phyloP scores from a whole-genome alignment of 1,139 yeast genomes.

The Meyerozyma smithsonii region DNA sequence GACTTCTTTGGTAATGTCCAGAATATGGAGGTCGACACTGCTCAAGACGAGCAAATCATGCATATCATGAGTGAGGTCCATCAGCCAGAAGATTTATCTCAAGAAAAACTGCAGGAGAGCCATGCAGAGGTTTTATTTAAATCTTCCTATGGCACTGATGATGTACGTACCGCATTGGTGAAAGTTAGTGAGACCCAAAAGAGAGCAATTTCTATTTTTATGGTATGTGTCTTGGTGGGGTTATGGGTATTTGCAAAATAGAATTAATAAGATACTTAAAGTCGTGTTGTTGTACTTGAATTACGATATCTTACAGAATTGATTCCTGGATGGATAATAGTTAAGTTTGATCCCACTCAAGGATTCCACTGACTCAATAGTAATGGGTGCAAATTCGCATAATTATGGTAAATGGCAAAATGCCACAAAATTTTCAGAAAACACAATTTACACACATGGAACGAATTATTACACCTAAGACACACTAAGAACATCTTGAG shows the following conservation, averaged over 20 bases:
- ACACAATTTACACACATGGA: too few relatives aligned
- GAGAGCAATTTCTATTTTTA: slow-evolving; percentile 13
- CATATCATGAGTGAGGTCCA: slow-evolving; percentile 12
- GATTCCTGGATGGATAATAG: too few relatives aligned
- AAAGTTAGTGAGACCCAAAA: slow-evolving; percentile 9
- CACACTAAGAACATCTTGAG: too few relatives aligned
- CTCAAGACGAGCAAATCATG: slow-evolving; percentile 3
- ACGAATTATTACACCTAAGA: too few relatives aligned
- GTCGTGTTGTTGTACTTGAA: too few relatives aligned
- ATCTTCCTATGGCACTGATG: neutral
- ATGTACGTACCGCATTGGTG: neutral
- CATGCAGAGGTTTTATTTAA: neutral
- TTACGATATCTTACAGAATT: too few relatives aligned
- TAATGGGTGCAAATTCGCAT: too few relatives aligned
- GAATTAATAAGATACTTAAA: neutral
- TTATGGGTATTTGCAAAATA: slow-evolving; percentile 17
- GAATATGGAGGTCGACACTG: slow-evolving; percentile 59
- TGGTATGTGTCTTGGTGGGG: slow-evolving; percentile 15
- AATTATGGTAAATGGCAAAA: too few relatives aligned
- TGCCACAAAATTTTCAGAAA: too few relatives aligned
- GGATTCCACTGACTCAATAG: too few relatives aligned
- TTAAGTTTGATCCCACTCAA: too few relatives aligned
- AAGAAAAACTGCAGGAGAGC: neutral
- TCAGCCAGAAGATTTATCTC: slow-evolving; percentile 10
- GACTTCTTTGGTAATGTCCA: slow-evolving; percentile 96